Conservation (phyloP, 345 rosid genomes). For the Syzygium aromaticum region DNA sequence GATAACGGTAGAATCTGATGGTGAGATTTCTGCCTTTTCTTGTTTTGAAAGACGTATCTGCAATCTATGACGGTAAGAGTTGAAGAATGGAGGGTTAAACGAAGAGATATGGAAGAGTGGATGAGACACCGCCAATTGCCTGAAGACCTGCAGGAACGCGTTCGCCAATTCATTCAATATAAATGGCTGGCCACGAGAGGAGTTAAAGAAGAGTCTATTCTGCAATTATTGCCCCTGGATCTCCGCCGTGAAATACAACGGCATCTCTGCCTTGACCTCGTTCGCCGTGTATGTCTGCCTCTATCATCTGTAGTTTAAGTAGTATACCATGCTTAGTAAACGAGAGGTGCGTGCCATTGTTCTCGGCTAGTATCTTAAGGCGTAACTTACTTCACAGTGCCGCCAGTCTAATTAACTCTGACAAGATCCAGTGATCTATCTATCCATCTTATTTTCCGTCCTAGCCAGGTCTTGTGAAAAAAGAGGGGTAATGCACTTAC, state of each 20-base stretch:
- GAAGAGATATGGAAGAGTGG: constrained; percentile 95
- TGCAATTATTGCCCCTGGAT: constrained; percentile 64
- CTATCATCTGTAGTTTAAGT: background rate
- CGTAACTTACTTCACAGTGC: background rate
- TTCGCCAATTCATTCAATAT: constrained; percentile 65
- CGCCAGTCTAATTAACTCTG: background rate
- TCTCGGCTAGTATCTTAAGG: background rate
- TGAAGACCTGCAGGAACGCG: constrained; percentile 63
- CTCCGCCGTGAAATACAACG: constrained; percentile 89
- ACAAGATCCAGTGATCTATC: background rate
- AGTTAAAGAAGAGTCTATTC: constrained; percentile 78
- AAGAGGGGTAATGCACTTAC: background rate
- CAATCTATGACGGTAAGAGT: constrained; percentile 78
- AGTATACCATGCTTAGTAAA: background rate
- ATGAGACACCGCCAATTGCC: constrained; percentile 95
- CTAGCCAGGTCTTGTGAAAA: background rate
- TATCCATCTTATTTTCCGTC: background rate
- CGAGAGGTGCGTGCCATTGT: background rate
- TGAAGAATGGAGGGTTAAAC: constrained; percentile 86
- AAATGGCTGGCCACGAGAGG: constrained; percentile 97
- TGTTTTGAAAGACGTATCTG: constrained; percentile 54
- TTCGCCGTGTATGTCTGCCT: constrained; percentile 61
- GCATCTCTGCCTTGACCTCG: constrained; percentile 86
- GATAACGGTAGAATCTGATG: background rate
- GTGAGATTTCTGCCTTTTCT: background rate